Conservation (phyloP, 225 moss, liverwort and hornwort species). For the Takakia lepidozioides region DNA sequence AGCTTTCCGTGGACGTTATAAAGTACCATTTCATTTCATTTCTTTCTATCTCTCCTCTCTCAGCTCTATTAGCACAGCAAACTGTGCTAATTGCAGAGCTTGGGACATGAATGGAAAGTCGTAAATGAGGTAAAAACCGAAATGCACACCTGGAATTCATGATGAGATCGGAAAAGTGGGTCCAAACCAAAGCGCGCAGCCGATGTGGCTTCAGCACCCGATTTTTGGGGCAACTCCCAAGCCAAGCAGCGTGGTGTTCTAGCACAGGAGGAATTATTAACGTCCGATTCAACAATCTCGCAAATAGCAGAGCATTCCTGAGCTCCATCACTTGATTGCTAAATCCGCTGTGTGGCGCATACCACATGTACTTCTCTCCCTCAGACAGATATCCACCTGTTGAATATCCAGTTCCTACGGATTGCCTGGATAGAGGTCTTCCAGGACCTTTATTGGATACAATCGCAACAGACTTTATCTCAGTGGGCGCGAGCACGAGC, state of each 20-base stretch:
- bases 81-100: too few relatives aligned
- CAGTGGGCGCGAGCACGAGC: too few relatives aligned
- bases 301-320: conserved; percentile 48
- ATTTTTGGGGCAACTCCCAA: conserved; percentile 50
- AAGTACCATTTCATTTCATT: too few relatives aligned
- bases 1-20: too few relatives aligned
- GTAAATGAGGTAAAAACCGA: too few relatives aligned
- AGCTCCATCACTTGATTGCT: conserved; percentile 66
- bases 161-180: conserved; percentile 27
- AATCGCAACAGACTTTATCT: background rate
- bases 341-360: conserved; percentile 63
- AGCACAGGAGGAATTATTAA: conserved; percentile 69
- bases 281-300: conserved; percentile 62
- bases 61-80: too few relatives aligned
- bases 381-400: conserved; percentile 2
- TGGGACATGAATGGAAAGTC: too few relatives aligned
- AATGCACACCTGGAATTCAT: conserved; percentile 29
- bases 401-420: conserved; percentile 2
- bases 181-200: conserved; percentile 43
- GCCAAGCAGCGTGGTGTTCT: conserved; percentile 36
- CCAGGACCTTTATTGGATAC: background rate
- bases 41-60: too few relatives aligned
- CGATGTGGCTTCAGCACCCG: conserved; percentile 19
- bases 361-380: conserved; percentile 66
- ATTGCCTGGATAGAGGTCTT: background rate